Conservation (phyloP, 768 basidiomycete genomes). For the Rhodotorula paludigena region DNA sequence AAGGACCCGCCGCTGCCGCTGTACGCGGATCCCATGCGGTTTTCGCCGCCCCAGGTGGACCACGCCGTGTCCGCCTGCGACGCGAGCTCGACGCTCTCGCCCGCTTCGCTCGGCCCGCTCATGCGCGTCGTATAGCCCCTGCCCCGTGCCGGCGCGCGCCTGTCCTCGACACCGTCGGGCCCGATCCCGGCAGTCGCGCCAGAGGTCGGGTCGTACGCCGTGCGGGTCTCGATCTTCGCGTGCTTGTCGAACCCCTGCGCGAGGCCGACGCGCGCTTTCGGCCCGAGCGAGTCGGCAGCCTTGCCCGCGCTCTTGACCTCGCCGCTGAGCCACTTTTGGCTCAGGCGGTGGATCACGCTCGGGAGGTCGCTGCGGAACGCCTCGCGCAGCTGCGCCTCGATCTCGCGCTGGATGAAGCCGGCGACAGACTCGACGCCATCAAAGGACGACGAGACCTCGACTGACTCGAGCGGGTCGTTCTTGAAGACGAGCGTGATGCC, state of each 20-base stretch:
- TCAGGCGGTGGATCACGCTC: conserved; percentile 89
- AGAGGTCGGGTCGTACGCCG: conserved; percentile 16
- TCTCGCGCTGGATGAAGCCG: conserved; percentile 94
- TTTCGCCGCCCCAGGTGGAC: conserved; percentile 21
- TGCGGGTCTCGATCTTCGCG: conserved; percentile 38
- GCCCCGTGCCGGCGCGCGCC: conserved; percentile 1
- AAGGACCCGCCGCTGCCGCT: neutral
- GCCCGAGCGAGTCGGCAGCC: neutral
- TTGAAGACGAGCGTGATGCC: conserved; percentile 99
- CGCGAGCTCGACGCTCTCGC: conserved; percentile 32
- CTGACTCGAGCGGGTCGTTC: conserved; percentile 95
- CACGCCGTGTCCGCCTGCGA: conserved; percentile 33
- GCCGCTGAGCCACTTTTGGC: conserved; percentile 78
- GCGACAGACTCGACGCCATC: conserved; percentile 97
- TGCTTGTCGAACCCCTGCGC: conserved; percentile 22
- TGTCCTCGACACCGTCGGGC: neutral
- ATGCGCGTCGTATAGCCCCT: conserved; percentile 10
- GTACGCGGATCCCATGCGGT: neutral
- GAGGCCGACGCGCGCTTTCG: conserved; percentile 8
- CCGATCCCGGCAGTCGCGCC: neutral
- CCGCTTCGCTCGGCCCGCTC: conserved; percentile 20
- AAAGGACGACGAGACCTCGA: conserved; percentile 95
- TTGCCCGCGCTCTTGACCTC: conserved; percentile 35
- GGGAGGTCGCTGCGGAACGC: conserved; percentile 98
- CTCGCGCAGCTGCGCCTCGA: conserved; percentile 91